Evolutionary conservation across 179 eudicot species (phyloP).

Genomic region (Patellifolia procumbens): DNA sequence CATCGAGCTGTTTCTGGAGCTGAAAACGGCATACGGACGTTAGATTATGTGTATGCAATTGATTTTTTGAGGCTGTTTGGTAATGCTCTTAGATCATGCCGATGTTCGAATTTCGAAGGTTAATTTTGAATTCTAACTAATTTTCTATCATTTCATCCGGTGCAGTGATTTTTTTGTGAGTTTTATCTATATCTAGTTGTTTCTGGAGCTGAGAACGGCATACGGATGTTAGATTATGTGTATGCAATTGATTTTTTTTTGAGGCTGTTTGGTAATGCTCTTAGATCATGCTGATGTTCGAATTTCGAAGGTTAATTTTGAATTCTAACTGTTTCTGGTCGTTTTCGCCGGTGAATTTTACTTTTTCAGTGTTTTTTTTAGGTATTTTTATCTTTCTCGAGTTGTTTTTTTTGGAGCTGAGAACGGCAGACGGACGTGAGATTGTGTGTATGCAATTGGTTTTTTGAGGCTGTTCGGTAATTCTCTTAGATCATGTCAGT

Average conservation of each 20-base stretch:
- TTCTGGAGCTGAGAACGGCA: too few relatives aligned
- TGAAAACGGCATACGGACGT: too few relatives aligned
- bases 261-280: too few relatives aligned
- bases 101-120: slow-evolving; percentile 39
- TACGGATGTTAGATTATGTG: too few relatives aligned
- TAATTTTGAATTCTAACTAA: neutral
- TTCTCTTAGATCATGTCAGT: too few relatives aligned
- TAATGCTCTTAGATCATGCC: too few relatives aligned
- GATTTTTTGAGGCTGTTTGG: too few relatives aligned
- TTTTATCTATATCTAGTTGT: too few relatives aligned
- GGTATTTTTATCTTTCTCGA: neutral
- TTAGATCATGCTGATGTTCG: neutral
- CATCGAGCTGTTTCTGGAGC: too few relatives aligned
- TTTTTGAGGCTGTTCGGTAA: neutral
- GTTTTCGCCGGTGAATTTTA: neutral
- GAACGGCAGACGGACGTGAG: neutral
- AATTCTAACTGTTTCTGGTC: too few relatives aligned
- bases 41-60: too few relatives aligned
- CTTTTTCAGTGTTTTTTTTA: neutral
- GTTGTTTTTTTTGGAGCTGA: neutral
- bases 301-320: neutral
- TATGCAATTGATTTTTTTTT: too few relatives aligned
- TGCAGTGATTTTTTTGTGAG: neutral
- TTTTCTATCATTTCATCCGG: neutral
- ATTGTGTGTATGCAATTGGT: neutral